These are phyloP conservation scores for Lentinus tigrinus DNA, from an alignment of 768 basidiomycete genomes.

Conservation along the genomic window DNA sequence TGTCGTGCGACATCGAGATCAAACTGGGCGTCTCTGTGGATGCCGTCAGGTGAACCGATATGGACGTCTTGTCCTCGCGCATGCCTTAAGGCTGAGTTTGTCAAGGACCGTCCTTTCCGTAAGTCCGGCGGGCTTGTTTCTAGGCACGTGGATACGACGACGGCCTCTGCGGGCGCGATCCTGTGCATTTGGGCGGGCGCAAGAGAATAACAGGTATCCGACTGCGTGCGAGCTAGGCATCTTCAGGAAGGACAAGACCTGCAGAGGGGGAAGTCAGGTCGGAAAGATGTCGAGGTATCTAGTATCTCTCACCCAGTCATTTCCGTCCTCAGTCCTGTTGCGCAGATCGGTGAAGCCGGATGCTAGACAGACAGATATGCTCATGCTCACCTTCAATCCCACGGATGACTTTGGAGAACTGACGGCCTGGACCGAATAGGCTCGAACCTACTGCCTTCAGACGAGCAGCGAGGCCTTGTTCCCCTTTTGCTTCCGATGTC, in stretches of 20 bases:
- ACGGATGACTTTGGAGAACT: too few species aligned
- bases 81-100: background rate
- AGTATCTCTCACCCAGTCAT: background rate
- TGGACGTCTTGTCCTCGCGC: background rate
- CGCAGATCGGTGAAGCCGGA: too few species aligned
- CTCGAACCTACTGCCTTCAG: too few species aligned
- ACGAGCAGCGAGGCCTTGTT: too few species aligned
- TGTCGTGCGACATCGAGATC: background rate
- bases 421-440: too few species aligned
- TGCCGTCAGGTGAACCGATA: background rate
- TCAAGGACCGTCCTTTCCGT: too few species aligned
- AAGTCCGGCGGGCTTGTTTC: background rate
- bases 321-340: too few species aligned
- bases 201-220: background rate
- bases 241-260: background rate
- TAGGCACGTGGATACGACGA: background rate
- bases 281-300: background rate
- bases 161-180: background rate
- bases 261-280: background rate
- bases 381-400: too few species aligned
- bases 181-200: background rate
- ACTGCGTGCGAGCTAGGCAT: background rate
- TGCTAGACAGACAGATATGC: too few species aligned
- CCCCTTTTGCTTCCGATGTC: too few species aligned
- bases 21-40: background rate